Base-by-base conservation (phyloP, 495 filamentous ascomycete genomes). In the Emericellopsis terricola region DNA sequence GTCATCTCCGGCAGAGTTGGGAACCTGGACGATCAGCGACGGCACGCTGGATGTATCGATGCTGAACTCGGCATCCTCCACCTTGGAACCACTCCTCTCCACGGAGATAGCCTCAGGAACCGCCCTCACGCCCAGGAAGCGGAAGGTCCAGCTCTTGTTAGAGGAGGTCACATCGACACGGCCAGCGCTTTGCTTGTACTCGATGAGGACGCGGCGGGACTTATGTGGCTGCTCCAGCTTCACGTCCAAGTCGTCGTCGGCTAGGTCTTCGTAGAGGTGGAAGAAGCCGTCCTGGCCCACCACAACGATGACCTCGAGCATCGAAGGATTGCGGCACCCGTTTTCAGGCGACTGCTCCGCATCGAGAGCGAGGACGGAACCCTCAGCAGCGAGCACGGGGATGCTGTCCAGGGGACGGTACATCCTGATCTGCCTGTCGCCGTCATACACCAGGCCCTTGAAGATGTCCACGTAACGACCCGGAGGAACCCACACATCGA, bases 321-420 rank as follows among this genome's bases (percentile, higher is more conserved):
- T 36, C 0, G 42, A 28, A 0, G 68, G 64, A 10, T 58, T 52
- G 1, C 41, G 31, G 8, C 52, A 52, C 15, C 61, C 65, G 41
- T 69, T 69, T 9, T 14, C 10, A 0, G 57, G 53, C 6, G 37
- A 37, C 7, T 42, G 27, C 8, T 49, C 41, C 11, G 32, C 38
- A 36, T 70, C 68, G 6, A 71, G 36, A 0, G 68, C 60, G 21
- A 75, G 44, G 16, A 73, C 69, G 21, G 67, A 52, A 11, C 70
- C 70, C 40, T 73, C 63, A 8, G 34, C 42, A 4, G 64, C 66
- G 13, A 73, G 51, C 0, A 70, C 62, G 2, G 69, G 68, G 36
- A 60, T 57, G 19, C 52, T 33, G 4, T 37, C 19, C 1, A 73
- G 41, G 1, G 34, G 33, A 14, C 70, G 55, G 42, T 64, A 54